phyloP scores from a whole-genome alignment of 169 alveolate species.

The Babesia bovis region DNA sequence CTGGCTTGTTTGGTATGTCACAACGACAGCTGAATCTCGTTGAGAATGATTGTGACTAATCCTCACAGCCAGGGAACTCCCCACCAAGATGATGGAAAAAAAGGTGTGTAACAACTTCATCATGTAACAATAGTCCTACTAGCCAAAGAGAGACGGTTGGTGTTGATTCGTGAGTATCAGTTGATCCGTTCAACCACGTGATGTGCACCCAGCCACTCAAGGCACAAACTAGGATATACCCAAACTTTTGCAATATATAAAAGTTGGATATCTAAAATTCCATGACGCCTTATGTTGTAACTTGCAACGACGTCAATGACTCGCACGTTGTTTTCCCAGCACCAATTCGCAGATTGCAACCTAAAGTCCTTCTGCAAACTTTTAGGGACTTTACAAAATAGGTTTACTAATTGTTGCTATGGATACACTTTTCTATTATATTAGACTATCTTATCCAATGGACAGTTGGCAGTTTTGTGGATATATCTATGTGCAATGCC shows the following conservation, averaged over 20 bases:
- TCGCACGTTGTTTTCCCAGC: neutral
- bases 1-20: too few species aligned
- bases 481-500: too few species aligned
- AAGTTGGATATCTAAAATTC: neutral
- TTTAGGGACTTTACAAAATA: too few species aligned
- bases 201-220: neutral
- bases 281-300: neutral
- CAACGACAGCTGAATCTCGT: too few species aligned
- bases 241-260: neutral
- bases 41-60: neutral
- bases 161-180: neutral
- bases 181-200: neutral
- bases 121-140: neutral
- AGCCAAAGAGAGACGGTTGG: neutral
- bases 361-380: neutral
- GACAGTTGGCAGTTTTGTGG: too few species aligned
- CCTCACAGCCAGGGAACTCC: constrained; percentile 3
- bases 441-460: too few species aligned
- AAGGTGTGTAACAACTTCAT: constrained; percentile 12
- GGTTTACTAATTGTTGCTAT: too few species aligned
- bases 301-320: constrained; percentile 1
- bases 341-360: constrained; percentile 27
- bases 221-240: neutral
- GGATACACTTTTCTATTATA: too few species aligned
- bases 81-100: constrained; percentile 2